phyloP scores from a whole-genome alignment of 192 early-diverging fungal species.

The Umbelopsis ramanniana region DNA sequence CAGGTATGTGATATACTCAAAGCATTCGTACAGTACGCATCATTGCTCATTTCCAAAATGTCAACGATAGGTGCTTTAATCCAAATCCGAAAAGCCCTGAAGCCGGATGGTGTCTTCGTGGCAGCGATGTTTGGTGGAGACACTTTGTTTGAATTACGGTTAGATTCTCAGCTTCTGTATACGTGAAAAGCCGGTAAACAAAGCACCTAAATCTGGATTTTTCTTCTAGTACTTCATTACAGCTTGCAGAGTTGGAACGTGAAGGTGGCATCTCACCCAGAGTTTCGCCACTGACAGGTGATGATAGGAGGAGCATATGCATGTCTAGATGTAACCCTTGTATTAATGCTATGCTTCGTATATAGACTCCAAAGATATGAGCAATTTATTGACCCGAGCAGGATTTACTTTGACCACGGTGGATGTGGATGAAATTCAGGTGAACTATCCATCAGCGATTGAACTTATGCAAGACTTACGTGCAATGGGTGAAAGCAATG shows the following conservation, averaged over 20 bases:
- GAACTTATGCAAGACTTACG: constrained; percentile 88
- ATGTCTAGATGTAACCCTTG: too few species aligned
- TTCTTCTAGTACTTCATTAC: constrained; percentile 76
- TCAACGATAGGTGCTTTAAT: constrained; percentile 66
- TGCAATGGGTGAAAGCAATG: constrained; percentile 95
- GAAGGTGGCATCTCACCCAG: constrained; percentile 88
- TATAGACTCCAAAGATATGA: constrained; percentile 75
- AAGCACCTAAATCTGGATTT: background rate
- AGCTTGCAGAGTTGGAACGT: constrained; percentile 91
- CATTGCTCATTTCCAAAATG: background rate
- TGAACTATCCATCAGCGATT: constrained; percentile 91
- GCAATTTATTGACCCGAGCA: constrained; percentile 77
- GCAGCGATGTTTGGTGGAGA: constrained; percentile 95
- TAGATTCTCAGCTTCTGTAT: constrained; percentile 4
- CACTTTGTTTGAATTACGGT: constrained; percentile 92
- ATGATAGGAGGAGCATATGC: background rate
- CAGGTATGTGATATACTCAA: constrained; percentile 46
- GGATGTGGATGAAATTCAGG: constrained; percentile 89
- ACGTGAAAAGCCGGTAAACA: too few species aligned
- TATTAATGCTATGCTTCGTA: background rate
- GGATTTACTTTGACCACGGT: constrained; percentile 91
- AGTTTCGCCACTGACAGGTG: constrained; percentile 87
- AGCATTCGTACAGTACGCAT: background rate
- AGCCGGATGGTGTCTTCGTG: constrained; percentile 93
- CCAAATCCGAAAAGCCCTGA: constrained; percentile 78